Conservation (phyloP, 2,329 filamentous ascomycete genomes). For the Nigrospora oryzae region DNA sequence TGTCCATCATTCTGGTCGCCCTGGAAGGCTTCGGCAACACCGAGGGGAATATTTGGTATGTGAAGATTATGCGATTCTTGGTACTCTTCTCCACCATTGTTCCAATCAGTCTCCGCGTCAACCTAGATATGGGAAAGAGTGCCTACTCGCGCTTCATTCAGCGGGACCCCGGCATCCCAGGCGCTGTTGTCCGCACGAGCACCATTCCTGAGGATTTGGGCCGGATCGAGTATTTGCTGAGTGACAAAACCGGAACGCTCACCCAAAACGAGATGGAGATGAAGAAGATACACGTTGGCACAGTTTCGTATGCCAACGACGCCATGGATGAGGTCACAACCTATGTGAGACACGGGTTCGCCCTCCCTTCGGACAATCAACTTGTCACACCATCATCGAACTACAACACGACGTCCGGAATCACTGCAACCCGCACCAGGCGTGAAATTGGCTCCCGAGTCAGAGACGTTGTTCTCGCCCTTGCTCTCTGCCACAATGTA, state of each 20-base stretch:
- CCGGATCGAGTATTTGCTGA: conserved; percentile 90
- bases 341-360: conserved; percentile 79
- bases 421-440: conserved; percentile 68
- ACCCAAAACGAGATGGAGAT: conserved; percentile 99
- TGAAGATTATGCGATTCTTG: conserved; percentile 95
- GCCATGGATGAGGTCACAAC: conserved; percentile 94
- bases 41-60: conserved; percentile 71
- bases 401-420: conserved; percentile 51
- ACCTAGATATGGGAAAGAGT: conserved; percentile 93
- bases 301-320: conserved; percentile 95
- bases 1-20: conserved; percentile 84
- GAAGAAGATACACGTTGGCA: conserved; percentile 97
- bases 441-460: conserved; percentile 92
- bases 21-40: conserved; percentile 70
- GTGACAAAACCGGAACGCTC: conserved; percentile 95
- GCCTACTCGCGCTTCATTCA: conserved; percentile 96
- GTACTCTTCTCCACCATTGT: conserved; percentile 99
- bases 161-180: conserved; percentile 79
- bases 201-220: conserved; percentile 96
- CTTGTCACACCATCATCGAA: conserved; percentile 72
- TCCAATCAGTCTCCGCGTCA: conserved; percentile 91
- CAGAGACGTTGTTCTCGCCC: conserved; percentile 81
- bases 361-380: conserved; percentile 31
- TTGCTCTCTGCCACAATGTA: conserved; percentile 94
- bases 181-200: conserved; percentile 88